A percentile compares a stretch with the other conserved stretches of the same genome.
These are phyloP conservation scores for Jacaranda copaia DNA, from an alignment of 257 asterid genomes.

Conservation along the genomic window DNA sequence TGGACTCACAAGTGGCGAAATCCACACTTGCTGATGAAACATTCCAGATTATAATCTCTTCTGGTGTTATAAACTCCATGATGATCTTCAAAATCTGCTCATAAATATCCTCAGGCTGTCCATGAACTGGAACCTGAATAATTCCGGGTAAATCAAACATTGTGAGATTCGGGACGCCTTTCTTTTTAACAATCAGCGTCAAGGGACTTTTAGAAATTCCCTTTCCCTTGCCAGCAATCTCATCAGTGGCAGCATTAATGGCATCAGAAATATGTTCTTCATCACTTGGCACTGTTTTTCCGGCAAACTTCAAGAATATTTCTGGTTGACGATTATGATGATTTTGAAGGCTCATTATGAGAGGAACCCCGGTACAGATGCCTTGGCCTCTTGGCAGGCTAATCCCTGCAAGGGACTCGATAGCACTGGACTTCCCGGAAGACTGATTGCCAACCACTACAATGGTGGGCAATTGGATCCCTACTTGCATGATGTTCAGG, in stretches of 20 bases:
- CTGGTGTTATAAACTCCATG: slow-evolving; percentile 45
- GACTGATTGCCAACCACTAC: slow-evolving; percentile 56
- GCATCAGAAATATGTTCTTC: slow-evolving; percentile 29
- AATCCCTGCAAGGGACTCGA: slow-evolving; percentile 54
- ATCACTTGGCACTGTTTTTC: slow-evolving; percentile 31
- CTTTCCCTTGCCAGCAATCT: slow-evolving; percentile 45
- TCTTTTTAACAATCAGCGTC: slow-evolving; percentile 41
- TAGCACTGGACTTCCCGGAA: slow-evolving; percentile 54
- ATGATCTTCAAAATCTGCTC: slow-evolving; percentile 43
- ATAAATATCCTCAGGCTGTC: slow-evolving; percentile 47
- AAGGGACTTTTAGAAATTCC: slow-evolving; percentile 45
- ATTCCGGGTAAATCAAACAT: slow-evolving; percentile 55
- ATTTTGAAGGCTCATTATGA: slow-evolving; percentile 48
- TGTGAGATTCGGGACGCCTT: slow-evolving; percentile 43
- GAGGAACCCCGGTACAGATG: slow-evolving; percentile 49
- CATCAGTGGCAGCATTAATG: slow-evolving; percentile 34
- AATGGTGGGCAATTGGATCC: slow-evolving; percentile 54
- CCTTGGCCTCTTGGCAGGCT: slow-evolving; percentile 55
- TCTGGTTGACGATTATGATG: slow-evolving; percentile 15
- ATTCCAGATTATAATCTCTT: slow-evolving; percentile 48
- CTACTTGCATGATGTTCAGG: slow-evolving; percentile 49
- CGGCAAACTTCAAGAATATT: slow-evolving; percentile 30
- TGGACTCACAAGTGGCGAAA: slow-evolving; percentile 46
- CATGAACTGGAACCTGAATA: slow-evolving; percentile 43
- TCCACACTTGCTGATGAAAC: slow-evolving; percentile 46